phyloP scores from a whole-genome alignment of 2,329 filamentous ascomycete genomes.

The Diaporthe aspalathi region DNA sequence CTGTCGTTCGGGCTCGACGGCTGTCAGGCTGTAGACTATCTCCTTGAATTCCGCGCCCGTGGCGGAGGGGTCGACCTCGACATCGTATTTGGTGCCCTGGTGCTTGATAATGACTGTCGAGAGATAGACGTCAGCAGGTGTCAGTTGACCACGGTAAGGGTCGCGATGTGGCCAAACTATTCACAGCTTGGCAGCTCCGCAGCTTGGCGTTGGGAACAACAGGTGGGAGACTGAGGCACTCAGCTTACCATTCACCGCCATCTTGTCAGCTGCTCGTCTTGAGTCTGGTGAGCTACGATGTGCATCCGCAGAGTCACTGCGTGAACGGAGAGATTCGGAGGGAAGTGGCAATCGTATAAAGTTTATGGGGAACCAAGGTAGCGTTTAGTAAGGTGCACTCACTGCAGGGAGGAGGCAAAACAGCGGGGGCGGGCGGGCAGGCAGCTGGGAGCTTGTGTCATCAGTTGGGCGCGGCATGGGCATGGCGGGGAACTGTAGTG shows the following conservation, averaged over 20 bases:
- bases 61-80: constrained; percentile 87
- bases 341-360: background rate
- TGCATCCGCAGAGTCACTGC: constrained; percentile 1
- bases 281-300: background rate
- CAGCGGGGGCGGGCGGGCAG: constrained; percentile 12
- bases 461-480: background rate
- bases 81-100: constrained; percentile 92
- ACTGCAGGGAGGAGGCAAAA: constrained; percentile 21
- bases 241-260: constrained; percentile 67
- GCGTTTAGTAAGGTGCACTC: background rate
- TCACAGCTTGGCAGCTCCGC: background rate
- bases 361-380: background rate
- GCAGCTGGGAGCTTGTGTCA: constrained; percentile 37
- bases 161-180: background rate
- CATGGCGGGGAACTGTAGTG: constrained; percentile 23
- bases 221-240: background rate
- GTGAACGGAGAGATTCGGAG: background rate
- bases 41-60: constrained; percentile 95
- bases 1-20: constrained; percentile 94
- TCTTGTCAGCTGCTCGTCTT: constrained; percentile 48
- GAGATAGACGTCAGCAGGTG: constrained; percentile 41
- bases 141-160: background rate
- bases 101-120: constrained; percentile 90
- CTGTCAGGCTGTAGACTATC: constrained; percentile 94
- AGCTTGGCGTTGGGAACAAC: background rate